Evolutionary conservation across 2,329 filamentous ascomycete species (phyloP).

Genomic region (Claviceps sp.): DNA sequence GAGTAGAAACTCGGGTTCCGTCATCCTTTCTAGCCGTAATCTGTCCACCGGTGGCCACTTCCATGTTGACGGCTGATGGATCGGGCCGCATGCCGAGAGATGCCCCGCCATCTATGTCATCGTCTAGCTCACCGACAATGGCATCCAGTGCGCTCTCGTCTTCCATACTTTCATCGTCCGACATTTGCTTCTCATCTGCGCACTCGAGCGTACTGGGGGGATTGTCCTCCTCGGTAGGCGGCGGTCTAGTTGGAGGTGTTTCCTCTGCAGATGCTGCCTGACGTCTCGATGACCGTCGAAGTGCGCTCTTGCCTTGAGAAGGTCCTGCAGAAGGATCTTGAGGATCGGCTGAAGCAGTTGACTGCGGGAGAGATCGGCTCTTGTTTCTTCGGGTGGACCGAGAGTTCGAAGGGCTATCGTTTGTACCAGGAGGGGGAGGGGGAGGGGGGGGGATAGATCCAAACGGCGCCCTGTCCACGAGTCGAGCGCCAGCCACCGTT

Average conservation of each 20-base stretch:
- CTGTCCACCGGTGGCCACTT: conserved; percentile 74
- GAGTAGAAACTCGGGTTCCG: conserved; percentile 74
- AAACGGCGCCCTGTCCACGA: conserved; percentile 31
- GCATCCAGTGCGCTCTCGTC: conserved; percentile 61
- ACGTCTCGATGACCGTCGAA: conserved; percentile 52
- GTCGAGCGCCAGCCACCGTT: conserved; percentile 30
- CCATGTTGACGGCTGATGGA: conserved; percentile 80
- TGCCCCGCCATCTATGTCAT: conserved; percentile 63
- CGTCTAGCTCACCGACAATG: conserved; percentile 82
- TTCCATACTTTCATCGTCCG: conserved; percentile 49
- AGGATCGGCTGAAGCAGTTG: conserved; percentile 27
- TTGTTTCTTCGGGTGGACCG: conserved; percentile 33
- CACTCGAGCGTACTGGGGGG: conserved; percentile 70
- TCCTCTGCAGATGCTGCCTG: conserved; percentile 39
- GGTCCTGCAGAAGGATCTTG: conserved; percentile 30
- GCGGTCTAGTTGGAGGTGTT: conserved; percentile 35
- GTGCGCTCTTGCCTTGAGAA: conserved; percentile 42
- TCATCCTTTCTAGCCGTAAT: conserved; percentile 88
- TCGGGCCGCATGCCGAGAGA: conserved; percentile 44
- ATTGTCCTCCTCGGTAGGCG: conserved; percentile 45
- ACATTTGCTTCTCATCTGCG: conserved; percentile 78
- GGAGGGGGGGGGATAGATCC: conserved; percentile 22
- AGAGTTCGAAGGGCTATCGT: conserved; percentile 29
- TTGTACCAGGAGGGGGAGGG: conserved; percentile 9
- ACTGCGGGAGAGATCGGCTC: conserved; percentile 28